Evolutionary conservation across 1,284 basidiomycete genomes (phyloP).

Genomic region (Neotropicomus parvogracilis): DNA sequence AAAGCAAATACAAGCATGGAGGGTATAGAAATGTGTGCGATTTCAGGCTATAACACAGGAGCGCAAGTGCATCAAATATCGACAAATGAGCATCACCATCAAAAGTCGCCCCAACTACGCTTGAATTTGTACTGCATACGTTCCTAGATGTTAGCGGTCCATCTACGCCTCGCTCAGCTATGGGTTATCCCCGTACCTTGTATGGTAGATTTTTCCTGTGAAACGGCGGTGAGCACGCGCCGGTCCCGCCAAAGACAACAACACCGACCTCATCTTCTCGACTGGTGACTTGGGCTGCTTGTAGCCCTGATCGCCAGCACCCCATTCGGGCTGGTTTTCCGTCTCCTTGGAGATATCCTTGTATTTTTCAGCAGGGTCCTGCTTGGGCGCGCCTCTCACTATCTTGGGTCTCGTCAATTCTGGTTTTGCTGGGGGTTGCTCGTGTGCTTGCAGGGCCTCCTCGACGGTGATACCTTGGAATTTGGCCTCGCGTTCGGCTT

Average conservation of each 20-base stretch:
- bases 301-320: slow-evolving; percentile 69
- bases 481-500: slow-evolving; percentile 79
- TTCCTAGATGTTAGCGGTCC: slow-evolving; percentile 47
- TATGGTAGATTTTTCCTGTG: slow-evolving; percentile 74
- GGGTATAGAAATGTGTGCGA: slow-evolving; percentile 32
- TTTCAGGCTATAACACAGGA: slow-evolving; percentile 7
- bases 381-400: slow-evolving; percentile 54
- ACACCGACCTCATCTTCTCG: slow-evolving; percentile 65
- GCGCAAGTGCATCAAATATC: slow-evolving; percentile 11
- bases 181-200: slow-evolving; percentile 55
- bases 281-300: slow-evolving; percentile 63
- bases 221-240: background rate
- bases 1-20: background rate
- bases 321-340: slow-evolving; percentile 61
- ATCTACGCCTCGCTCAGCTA: slow-evolving; percentile 11
- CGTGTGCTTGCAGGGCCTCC: slow-evolving; percentile 57
- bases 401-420: slow-evolving; percentile 45
- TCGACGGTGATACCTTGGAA: slow-evolving; percentile 79
- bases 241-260: background rate
- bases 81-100: slow-evolving; percentile 19
- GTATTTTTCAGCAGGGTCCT: slow-evolving; percentile 61
- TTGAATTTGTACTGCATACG: slow-evolving; percentile 84
- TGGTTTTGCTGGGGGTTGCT: slow-evolving; percentile 4
- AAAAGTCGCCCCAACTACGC: slow-evolving; percentile 82
- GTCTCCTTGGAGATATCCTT: slow-evolving; percentile 51